A percentile compares a stretch with the other conserved stretches of the same genome.
Evolutionary conservation across 1,284 basidiomycete genomes (phyloP).

Genomic region (Cutaneotrichosporon cavernicola): DNA sequence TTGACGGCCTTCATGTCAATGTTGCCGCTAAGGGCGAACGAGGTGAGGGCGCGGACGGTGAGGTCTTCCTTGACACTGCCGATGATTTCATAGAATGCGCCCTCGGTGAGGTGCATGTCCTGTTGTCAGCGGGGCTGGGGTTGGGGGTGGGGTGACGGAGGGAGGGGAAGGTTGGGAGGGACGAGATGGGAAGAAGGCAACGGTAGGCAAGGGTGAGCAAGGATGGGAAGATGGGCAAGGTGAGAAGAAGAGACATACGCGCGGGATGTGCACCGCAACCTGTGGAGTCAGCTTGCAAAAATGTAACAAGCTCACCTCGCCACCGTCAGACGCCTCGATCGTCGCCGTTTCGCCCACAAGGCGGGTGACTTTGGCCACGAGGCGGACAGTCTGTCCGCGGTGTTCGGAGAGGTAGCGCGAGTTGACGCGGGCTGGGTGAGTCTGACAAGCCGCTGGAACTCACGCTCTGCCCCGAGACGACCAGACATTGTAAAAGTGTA

Average conservation of each 20-base stretch:
- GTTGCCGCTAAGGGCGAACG: constrained; percentile 63
- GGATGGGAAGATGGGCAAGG: too few species aligned
- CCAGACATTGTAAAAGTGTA: constrained; percentile 32
- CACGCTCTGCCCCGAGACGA: constrained; percentile 46
- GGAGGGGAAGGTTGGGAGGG: too few species aligned
- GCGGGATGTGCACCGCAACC: constrained; percentile 60
- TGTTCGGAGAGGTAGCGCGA: constrained; percentile 38
- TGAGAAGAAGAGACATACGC: constrained; percentile 48
- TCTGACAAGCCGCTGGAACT: constrained; percentile 14
- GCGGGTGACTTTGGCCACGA: constrained; percentile 68
- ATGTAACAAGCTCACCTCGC: constrained; percentile 54
- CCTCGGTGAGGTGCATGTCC: constrained; percentile 58
- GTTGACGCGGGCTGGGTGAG: constrained; percentile 46
- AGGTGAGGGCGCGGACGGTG: constrained; percentile 63
- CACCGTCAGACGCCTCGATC: constrained; percentile 70
- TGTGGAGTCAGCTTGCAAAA: constrained; percentile 25
- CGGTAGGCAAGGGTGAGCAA: too few species aligned
- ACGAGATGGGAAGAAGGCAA: not conserved
- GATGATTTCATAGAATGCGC: constrained; percentile 69
- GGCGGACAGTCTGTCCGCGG: constrained; percentile 61
- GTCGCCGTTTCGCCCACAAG: constrained; percentile 61
- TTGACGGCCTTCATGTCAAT: constrained; percentile 55
- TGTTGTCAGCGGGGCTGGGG: constrained; percentile 35
- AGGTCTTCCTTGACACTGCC: constrained; percentile 65
- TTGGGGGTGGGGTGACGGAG: not conserved